Base-by-base conservation (phyloP, 805 yeast genomes). In the Cyberlindnera subsufficiens region DNA sequence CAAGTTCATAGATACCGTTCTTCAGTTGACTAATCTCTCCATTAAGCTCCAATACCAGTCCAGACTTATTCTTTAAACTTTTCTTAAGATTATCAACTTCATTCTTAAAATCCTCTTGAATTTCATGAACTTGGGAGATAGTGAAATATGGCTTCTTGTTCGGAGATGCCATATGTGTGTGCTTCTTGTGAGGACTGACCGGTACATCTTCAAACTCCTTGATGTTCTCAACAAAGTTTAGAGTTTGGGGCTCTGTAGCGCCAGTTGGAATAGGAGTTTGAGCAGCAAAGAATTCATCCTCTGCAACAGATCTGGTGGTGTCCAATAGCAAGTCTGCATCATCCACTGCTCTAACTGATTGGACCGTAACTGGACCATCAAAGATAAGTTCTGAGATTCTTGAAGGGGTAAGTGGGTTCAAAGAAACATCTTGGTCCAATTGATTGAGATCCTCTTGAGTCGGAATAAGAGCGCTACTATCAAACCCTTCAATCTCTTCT, bases 61-160 rank as follows among this genome's bases (percentile, higher is more conserved):
- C 15, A 1, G 54, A 46, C 35, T 59, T 58, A 13, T 37, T 42
- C 27, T 48, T 50, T 30, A 61, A 39, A 11, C 38, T 42, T 6
- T 47, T 43, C 20, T 50, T 50, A 14, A 60, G 39, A 15, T 50
- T 49, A n/a, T 44, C 52, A 32, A 50, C 50, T 18, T 57, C 54
- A 14, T 32, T 38, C 38, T 45, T 51, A 43, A 55, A 58, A 13
- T 51, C 60, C 6, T 47, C 42, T 41, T 57, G 61, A 32, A 57
- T 54, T 19, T 55, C 56, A 32, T 58, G 56, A 8, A 59, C 54
- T 34, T 59, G 62, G 1, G 44, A 18, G 15, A 58, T 52, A 5
- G 63, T 48, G 42, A 55, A 59, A 33, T 54, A 46, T 7, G 63
- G 61, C 43, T 53, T 54, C 35, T 55, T 43, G 30, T 43, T 52